phyloP scores from a whole-genome alignment of 352 stramenopile species.

The Phytopythium ostracodes region DNA sequence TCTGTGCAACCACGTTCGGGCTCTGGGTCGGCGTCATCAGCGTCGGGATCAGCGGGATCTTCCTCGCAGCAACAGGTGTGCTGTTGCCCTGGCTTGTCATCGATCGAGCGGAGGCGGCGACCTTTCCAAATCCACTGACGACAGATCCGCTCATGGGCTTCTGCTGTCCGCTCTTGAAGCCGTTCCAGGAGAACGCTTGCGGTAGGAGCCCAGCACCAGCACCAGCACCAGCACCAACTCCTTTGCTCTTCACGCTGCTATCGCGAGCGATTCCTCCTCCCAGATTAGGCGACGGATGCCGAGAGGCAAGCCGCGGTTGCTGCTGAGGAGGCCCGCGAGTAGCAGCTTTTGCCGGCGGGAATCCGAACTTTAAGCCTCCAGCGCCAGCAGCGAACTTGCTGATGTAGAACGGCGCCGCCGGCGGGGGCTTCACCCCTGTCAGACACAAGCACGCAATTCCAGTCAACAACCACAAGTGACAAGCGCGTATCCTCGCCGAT shows the following conservation, averaged over 20 bases:
- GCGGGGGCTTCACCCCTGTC: background rate
- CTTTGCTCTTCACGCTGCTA: background rate
- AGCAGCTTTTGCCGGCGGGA: background rate
- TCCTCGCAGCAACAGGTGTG: background rate
- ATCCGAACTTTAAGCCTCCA: background rate
- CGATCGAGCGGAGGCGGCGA: background rate
- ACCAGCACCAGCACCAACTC: too few species aligned
- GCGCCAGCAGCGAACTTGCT: background rate
- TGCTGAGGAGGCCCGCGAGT: background rate
- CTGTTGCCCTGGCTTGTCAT: background rate
- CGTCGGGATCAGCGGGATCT: constrained; percentile 4
- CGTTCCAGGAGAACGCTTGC: background rate
- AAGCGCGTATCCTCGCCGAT: too few species aligned
- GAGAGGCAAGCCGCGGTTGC: background rate
- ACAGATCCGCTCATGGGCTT: background rate
- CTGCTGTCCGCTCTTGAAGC: background rate
- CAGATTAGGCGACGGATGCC: background rate
- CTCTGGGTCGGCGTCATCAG: constrained; percentile 4
- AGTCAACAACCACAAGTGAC: background rate
- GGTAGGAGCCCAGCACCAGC: background rate
- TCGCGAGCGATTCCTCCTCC: background rate
- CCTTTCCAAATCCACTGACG: background rate
- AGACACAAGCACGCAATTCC: background rate
- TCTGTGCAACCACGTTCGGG: background rate
- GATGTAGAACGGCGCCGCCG: background rate